phyloP scores from a whole-genome alignment of 345 rosid species.

The Corymbia maculata region DNA sequence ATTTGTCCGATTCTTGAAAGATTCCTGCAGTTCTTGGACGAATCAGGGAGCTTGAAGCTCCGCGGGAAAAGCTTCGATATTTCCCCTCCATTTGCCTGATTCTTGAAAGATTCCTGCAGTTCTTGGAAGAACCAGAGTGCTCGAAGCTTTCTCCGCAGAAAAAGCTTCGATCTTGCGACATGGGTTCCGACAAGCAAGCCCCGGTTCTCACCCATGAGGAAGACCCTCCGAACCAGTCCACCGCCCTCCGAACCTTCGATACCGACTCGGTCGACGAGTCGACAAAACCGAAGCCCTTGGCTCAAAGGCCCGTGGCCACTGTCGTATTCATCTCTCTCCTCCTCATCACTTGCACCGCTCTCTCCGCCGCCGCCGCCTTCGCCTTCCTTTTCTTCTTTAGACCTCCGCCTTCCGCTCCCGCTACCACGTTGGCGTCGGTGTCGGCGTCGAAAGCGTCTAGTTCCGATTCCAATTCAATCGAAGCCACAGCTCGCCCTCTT shows the following conservation, averaged over 20 bases:
- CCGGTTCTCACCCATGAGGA: slow-evolving; percentile 23
- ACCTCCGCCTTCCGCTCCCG: not conserved
- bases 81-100: not conserved
- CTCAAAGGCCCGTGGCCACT: slow-evolving; percentile 15
- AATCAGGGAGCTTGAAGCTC: no score
- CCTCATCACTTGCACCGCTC: not conserved
- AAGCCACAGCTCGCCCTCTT: slow-evolving; percentile 39
- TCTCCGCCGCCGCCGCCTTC: slow-evolving; percentile 3
- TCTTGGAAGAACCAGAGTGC: not conserved
- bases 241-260: slow-evolving; percentile 48
- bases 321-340: slow-evolving; percentile 43
- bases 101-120: not conserved
- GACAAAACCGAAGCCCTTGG: not conserved
- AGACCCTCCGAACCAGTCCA: slow-evolving; percentile 35
- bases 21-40: no score
- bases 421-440: not conserved
- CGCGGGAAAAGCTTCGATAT: no score
- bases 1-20: no score
- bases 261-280: slow-evolving; percentile 8
- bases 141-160: not conserved
- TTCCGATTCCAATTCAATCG: not conserved
- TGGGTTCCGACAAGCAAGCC: slow-evolving; percentile 36
- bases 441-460: not conserved
- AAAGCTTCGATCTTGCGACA: slow-evolving; percentile 1
- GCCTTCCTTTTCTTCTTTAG: slow-evolving; percentile 57